Evolutionary conservation across 768 basidiomycete genomes (phyloP).

Genomic region (Melanogaster broomeanus): DNA sequence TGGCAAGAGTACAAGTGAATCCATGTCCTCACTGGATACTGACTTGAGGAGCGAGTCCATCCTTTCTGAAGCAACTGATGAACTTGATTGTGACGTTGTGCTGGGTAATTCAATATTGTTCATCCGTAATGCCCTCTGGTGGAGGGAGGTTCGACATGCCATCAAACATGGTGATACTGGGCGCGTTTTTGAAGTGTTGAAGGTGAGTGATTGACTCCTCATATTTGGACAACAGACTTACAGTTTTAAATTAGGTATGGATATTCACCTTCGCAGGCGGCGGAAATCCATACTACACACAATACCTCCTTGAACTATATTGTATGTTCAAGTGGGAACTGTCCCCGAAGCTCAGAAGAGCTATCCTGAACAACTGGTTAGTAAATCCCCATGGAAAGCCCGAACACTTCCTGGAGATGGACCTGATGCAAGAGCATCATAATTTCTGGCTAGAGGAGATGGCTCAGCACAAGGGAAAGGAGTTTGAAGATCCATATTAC

Average conservation of each 20-base stretch:
- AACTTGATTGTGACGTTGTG: neutral
- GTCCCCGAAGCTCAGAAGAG: constrained; percentile 10
- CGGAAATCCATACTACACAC: constrained; percentile 25
- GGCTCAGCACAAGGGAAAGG: neutral
- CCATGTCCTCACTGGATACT: no score
- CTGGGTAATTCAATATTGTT: constrained; percentile 24
- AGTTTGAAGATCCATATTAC: constrained; percentile 5
- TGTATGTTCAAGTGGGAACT: constrained; percentile 30
- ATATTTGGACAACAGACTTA: no score
- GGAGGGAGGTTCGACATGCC: constrained; percentile 25
- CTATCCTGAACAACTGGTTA: constrained; percentile 31
- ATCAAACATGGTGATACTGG: constrained; percentile 26
- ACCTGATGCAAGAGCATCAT: constrained; percentile 32
- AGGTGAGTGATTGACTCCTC: constrained; percentile 6
- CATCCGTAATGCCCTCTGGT: constrained; percentile 22
- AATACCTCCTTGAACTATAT: constrained; percentile 27
- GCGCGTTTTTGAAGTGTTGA: constrained; percentile 25
- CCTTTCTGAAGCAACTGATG: no score
- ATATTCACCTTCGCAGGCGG: constrained; percentile 28
- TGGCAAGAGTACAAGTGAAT: neutral
- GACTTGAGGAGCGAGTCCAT: no score
- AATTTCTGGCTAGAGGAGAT: constrained; percentile 16
- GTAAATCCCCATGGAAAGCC: constrained; percentile 27
- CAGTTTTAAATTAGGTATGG: constrained; percentile 4
- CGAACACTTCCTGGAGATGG: constrained; percentile 26